These are phyloP conservation scores for Saccharomycopsis babjevae DNA, from an alignment of 805 yeast genomes.

Conservation along the genomic window DNA sequence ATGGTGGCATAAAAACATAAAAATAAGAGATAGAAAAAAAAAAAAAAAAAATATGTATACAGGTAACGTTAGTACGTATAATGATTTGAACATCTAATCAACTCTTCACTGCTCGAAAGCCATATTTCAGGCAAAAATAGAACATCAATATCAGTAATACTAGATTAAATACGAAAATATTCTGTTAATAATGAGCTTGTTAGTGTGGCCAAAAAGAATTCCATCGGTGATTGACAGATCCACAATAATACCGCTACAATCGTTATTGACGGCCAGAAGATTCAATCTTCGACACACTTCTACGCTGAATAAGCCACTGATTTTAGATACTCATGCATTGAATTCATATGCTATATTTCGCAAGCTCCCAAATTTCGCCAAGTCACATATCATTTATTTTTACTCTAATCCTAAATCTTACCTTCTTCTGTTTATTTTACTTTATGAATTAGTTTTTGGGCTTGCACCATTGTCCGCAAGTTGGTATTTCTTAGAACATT, in stretches of 20 bases:
- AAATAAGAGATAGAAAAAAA: no score
- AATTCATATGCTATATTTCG: not conserved
- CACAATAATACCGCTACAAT: not conserved
- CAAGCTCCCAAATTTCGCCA: not conserved
- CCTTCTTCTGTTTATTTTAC: not conserved
- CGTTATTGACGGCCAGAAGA: not conserved
- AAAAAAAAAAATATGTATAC: no score
- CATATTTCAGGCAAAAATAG: not conserved
- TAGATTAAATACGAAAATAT: not conserved
- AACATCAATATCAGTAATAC: not conserved
- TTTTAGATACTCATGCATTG: not conserved
- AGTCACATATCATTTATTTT: not conserved
- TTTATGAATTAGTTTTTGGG: not conserved
- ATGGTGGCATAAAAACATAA: no score
- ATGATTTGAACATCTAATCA: no score
- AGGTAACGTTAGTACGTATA: no score
- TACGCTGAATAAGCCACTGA: not conserved
- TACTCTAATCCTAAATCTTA: not conserved
- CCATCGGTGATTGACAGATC: not conserved
- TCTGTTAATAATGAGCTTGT: not conserved
- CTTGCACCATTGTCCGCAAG: not conserved
- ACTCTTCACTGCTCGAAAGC: no score
- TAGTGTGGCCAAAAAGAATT: not conserved
- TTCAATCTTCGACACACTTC: not conserved
- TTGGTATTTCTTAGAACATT: not conserved